A percentile compares a stretch with the other conserved stretches of the same genome.
These are phyloP conservation scores for Solanum paucissectum DNA, from an alignment of 257 asterid species.

Conservation along the genomic window DNA sequence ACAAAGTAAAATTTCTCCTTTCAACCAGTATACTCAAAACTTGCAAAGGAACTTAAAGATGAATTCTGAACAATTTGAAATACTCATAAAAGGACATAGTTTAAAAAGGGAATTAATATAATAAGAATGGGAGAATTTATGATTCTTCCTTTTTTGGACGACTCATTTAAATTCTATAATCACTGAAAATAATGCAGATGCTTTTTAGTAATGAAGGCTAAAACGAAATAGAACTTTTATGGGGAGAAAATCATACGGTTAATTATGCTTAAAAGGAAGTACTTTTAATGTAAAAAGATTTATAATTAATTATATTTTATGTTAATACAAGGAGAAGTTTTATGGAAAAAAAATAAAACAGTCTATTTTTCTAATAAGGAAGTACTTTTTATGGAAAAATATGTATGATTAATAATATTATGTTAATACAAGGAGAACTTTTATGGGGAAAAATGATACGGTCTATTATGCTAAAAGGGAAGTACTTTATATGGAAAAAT, in stretches of 20 bases:
- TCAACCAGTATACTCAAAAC: not conserved
- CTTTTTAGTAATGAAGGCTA: not conserved
- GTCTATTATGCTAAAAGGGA: not conserved
- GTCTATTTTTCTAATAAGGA: not conserved
- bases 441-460: not conserved
- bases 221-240: not conserved
- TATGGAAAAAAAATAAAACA: not conserved
- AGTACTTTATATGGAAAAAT: not conserved
- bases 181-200: not conserved
- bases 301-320: not conserved
- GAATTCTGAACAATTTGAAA: not conserved
- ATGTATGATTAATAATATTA: not conserved
- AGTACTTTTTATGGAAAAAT: not conserved
- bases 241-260: not conserved
- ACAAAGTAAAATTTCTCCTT: not conserved
- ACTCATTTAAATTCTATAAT: not conserved
- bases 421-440: not conserved
- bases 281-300: not conserved
- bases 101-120: not conserved
- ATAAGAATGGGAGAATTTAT: not conserved
- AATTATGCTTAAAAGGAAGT: not conserved
- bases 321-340: not conserved
- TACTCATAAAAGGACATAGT: not conserved
- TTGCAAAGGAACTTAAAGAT: not conserved
- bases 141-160: not conserved